Base-by-base conservation (phyloP, 2,329 filamentous ascomycete species). In the Pezicula neosporulosa region DNA sequence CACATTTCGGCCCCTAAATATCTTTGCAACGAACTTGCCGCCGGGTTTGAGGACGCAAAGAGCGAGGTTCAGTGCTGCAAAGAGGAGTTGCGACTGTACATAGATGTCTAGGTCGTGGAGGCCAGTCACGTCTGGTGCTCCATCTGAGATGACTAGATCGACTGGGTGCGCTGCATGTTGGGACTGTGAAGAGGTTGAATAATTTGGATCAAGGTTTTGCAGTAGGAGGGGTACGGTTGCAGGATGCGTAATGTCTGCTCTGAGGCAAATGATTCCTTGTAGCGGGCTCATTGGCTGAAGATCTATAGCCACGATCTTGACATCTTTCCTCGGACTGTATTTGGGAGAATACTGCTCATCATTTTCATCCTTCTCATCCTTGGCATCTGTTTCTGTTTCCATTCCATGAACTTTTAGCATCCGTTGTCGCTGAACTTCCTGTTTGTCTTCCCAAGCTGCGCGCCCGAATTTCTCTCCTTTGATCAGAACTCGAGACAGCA, bases 31-130 rank as follows among this genome's bases (percentile, higher is more conserved):
- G 62, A 99, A 99, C 65, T 90, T 96, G 56, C 94, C 94, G 41
- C 94, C 94, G 0, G 92, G 92, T 53, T 89, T 88, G 19, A 99
- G 81, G 12, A 99, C 91, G 66, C 93, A 96, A 12, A 97, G 82
- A 0, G 94, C 91, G 3, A 99, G 82, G 68, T 97, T 96, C 18
- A 99, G 81, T 0, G 94, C 94, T 0, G 93, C 90, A 70, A 95
- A 97, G 46, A 99, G 85, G 8, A 99, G 80, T 71, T 97, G 94
- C 8, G 89, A 92, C 72, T 99, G 94, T 16, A 99, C 89, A 71
- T 99, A 99, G 60, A 97, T 97, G 70, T 99, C 94, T 35, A 99
- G 82, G 68, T 99, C 94, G 69, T 99, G 94, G 1, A 99, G 79
- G 18, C 94, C 94, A 0, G 94, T 99, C 12, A 99, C 94, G 64